A percentile compares a stretch with the other conserved stretches of the same genome.
Conservation (phyloP, 768 basidiomycete species). For the Antrodiella citrinella region DNA sequence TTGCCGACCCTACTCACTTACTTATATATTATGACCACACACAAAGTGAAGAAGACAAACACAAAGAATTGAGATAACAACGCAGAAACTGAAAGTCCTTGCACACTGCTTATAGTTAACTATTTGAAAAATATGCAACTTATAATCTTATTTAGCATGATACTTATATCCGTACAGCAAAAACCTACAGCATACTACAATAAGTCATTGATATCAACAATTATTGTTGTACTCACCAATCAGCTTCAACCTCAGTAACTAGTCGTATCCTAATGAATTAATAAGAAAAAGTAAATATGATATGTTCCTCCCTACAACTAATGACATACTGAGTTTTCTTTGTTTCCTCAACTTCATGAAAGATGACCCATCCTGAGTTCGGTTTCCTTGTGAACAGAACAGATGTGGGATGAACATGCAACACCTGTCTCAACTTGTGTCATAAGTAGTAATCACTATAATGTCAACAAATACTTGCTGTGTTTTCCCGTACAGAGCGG, state of each 20-base stretch:
- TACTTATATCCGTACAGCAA: slow-evolving; percentile 44
- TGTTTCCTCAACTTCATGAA: slow-evolving; percentile 94
- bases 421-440: slow-evolving; percentile 35
- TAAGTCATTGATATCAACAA: slow-evolving; percentile 4
- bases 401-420: slow-evolving; percentile 91
- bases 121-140: too few species aligned
- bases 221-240: slow-evolving; percentile 51
- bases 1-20: too few species aligned
- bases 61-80: too few species aligned
- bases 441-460: neutral
- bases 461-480: slow-evolving; percentile 40
- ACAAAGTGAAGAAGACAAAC: too few species aligned
- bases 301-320: slow-evolving; percentile 11
- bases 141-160: slow-evolving; percentile 28
- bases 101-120: too few species aligned
- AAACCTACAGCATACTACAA: slow-evolving; percentile 28
- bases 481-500: slow-evolving; percentile 77
- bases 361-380: slow-evolving; percentile 87
- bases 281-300: too few species aligned
- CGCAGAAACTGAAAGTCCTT: too few species aligned
- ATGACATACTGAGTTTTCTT: slow-evolving; percentile 78
- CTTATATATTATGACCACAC: too few species aligned
- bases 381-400: slow-evolving; percentile 92
- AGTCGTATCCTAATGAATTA: slow-evolving; percentile 95
- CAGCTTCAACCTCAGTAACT: slow-evolving; percentile 89